Base-by-base conservation (phyloP, 2,329 filamentous ascomycete genomes). In the Trichoderma atroviride region DNA sequence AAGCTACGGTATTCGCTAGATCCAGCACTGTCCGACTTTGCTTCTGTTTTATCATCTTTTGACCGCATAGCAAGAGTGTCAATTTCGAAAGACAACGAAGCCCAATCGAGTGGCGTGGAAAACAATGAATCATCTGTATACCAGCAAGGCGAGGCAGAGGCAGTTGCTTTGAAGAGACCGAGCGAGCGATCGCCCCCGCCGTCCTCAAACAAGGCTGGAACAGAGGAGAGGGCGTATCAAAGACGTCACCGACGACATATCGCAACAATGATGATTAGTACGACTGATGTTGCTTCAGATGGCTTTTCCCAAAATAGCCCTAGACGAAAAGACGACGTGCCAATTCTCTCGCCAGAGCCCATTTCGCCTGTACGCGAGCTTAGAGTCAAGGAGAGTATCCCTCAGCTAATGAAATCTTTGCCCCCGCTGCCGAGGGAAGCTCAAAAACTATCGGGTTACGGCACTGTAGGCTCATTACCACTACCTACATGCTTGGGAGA, bases 361-460 rank as follows among this genome's bases (percentile, higher is more conserved):
- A 82, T 85, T 4, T 86, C 83, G 19, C 82, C 83, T 40, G 78
- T 77, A 40, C 79, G 79, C 33, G 78, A 82, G 71, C 77, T 85
- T 22, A 82, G 79, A 63, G 77, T 83, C 50, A 84, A 83, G 69
- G 84, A 83, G 71, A 86, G 83, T 71, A 83, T 85, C 63, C 83
- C 85, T 7, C 81, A 81, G 52, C 76, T 87, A 16, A 86, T 86
- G 84, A 87, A 87, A 73, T 81, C 82, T 27, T 72, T 87, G 53
- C 85, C 85, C 16, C 78, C 82, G 16, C 72, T 86, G 9, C 84
- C 84, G 4, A 75, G 75, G 5, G 76, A 78, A 40, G 69, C 69
- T 13, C 56, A 68, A 13, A 50, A 29, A 52, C 55, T 43, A 13
- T 64, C 56, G 29, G 68, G 65, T 11, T 67, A 57, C 3, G 47